A percentile compares a stretch with the other conserved stretches of the same genome.
Evolutionary conservation across 108 stramenopile species (phyloP).

Genomic region (Nannochloropsis granulata): DNA sequence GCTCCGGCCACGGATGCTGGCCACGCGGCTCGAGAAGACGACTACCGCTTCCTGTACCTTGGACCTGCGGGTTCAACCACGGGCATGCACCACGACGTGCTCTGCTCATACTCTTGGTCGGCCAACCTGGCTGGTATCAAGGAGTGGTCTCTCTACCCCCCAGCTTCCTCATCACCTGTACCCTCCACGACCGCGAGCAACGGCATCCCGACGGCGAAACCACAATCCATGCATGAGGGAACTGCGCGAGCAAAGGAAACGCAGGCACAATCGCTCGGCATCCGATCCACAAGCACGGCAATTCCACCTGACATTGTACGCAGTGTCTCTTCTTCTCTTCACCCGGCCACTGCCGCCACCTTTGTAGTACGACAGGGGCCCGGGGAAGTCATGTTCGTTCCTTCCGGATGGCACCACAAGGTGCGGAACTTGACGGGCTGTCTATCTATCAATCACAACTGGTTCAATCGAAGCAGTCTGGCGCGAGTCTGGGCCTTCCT

Average conservation of each 20-base stretch:
- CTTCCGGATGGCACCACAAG: conserved; percentile 33
- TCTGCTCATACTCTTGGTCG: conserved; percentile 32
- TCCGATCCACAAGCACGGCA: neutral
- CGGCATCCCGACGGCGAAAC: neutral
- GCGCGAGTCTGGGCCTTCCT: conserved; percentile 19
- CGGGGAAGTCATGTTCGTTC: conserved; percentile 33
- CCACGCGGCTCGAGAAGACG: conserved; percentile 7
- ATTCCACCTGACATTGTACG: neutral
- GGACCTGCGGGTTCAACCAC: conserved; percentile 14
- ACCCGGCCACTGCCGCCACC: neutral
- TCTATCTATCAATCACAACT: conserved; percentile 31
- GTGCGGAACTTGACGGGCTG: neutral
- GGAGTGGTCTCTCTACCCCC: conserved; percentile 12
- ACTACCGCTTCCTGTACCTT: conserved; percentile 34
- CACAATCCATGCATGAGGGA: neutral
- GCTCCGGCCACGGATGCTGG: neutral
- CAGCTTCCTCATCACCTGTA: neutral
- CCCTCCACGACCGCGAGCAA: neutral
- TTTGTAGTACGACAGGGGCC: conserved; percentile 15
- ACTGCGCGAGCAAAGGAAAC: neutral
- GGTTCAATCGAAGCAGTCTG: conserved; percentile 33
- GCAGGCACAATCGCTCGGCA: neutral
- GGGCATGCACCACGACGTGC: conserved; percentile 27
- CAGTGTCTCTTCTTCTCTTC: conserved; percentile 1
- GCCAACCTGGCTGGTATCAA: conserved; percentile 26